Conservation (phyloP, 305 asterid species). For the Solanum hybrid region DNA sequence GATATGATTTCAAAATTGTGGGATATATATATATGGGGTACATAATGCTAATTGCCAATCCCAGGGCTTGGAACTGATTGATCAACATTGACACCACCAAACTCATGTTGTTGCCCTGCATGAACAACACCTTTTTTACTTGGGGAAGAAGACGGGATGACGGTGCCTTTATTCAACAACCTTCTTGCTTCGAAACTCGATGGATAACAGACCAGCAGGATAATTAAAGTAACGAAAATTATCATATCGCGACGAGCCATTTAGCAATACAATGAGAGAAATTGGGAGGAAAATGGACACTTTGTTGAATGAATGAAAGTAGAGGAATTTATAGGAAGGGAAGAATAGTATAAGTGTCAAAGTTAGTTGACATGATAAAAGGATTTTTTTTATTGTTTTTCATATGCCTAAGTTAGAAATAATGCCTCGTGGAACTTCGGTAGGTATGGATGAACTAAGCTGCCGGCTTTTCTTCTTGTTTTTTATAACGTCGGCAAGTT, state of each 20-base stretch:
- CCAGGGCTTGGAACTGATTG: conserved; percentile 60
- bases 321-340: not conserved
- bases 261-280: not conserved
- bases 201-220: not conserved
- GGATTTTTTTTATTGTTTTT: not conserved
- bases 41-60: conserved; percentile 30
- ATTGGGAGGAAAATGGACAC: not conserved
- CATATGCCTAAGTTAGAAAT: not conserved
- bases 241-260: not conserved
- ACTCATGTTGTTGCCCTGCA: not conserved
- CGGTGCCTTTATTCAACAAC: not conserved
- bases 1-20: not conserved
- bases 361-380: not conserved
- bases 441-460: conserved; percentile 20
- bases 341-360: not conserved
- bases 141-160: conserved; percentile 29
- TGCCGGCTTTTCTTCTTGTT: conserved; percentile 4
- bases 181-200: conserved; percentile 14
- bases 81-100: conserved; percentile 34
- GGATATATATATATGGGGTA: not conserved
- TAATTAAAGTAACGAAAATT: not conserved
- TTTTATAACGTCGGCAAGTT: not conserved
- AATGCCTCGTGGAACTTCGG: conserved; percentile 23
- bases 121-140: conserved; percentile 24
- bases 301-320: not conserved